Conservation (phyloP, 2,329 filamentous ascomycete genomes). For the Thielaviopsis ethacetica region DNA sequence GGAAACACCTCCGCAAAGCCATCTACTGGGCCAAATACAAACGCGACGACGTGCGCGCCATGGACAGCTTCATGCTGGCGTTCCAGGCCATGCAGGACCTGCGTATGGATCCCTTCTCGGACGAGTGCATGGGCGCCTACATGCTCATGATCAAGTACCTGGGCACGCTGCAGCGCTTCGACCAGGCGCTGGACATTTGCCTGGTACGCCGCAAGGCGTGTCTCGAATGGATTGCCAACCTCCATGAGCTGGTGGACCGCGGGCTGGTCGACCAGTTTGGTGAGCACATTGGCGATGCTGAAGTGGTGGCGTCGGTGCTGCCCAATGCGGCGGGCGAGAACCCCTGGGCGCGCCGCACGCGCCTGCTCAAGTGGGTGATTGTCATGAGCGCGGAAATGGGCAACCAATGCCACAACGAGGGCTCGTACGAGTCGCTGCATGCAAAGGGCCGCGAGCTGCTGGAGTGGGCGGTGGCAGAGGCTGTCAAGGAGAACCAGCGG, state of each 20-base stretch:
- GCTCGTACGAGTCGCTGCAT: constrained; percentile 55
- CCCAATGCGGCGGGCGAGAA: constrained; percentile 23
- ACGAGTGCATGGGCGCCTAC: constrained; percentile 80
- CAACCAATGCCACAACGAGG: constrained; percentile 61
- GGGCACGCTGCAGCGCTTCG: constrained; percentile 56
- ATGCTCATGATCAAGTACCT: constrained; percentile 67
- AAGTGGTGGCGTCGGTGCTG: constrained; percentile 13
- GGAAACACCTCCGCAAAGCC: constrained; percentile 10
- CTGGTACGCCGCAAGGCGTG: constrained; percentile 62
- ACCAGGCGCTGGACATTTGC: constrained; percentile 57
- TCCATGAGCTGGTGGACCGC: constrained; percentile 33
- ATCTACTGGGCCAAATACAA: constrained; percentile 12
- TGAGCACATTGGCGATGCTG: constrained; percentile 20
- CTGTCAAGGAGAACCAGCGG: constrained; percentile 56
- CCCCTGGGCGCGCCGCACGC: constrained; percentile 41
- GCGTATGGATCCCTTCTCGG: constrained; percentile 67
- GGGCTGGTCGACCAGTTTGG: constrained; percentile 28
- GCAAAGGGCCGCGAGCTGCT: constrained; percentile 51
- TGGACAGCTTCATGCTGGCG: constrained; percentile 6
- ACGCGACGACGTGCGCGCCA: constrained; percentile 10
- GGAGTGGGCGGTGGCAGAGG: constrained; percentile 66
- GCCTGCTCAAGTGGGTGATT: constrained; percentile 56
- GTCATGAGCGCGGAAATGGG: constrained; percentile 70
- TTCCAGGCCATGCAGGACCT: constrained; percentile 9
- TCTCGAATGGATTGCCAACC: constrained; percentile 38